A percentile compares a stretch with the other conserved stretches of the same genome.
Conservation (phyloP, 2,329 filamentous ascomycete species). For the Verticillium zaregamsianum region DNA sequence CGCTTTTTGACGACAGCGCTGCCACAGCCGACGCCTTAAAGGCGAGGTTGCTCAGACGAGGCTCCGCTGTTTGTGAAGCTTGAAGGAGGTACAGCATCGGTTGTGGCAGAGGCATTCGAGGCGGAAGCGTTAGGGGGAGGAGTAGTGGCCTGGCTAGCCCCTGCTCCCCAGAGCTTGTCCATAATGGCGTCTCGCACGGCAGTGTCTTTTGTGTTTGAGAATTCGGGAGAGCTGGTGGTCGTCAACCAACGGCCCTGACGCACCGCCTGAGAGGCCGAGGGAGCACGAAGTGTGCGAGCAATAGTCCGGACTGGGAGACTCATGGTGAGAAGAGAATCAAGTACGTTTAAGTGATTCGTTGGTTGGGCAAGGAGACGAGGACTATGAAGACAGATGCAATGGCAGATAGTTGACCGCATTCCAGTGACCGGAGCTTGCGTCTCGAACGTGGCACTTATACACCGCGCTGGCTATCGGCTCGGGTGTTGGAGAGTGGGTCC, state of each 20-base stretch:
- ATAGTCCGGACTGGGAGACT: not conserved
- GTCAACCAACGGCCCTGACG: not conserved
- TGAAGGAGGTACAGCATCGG: not conserved
- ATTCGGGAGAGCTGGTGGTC: not conserved
- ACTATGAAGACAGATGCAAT: not conserved
- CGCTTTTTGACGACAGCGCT: not conserved
- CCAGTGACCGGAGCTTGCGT: not conserved
- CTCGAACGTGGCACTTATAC: not conserved
- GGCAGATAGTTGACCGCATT: not conserved
- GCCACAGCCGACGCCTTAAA: not conserved
- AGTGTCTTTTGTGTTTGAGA: not conserved
- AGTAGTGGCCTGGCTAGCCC: not conserved
- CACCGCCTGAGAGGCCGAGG: not conserved
- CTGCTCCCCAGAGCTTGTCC: conserved; percentile 3
- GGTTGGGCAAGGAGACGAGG: not conserved
- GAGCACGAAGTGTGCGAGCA: not conserved
- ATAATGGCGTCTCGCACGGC: conserved; percentile 1
- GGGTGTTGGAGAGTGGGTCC: not conserved
- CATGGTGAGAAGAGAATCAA: not conserved
- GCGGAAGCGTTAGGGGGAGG: not conserved
- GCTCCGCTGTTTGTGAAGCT: not conserved
- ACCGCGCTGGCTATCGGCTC: not conserved
- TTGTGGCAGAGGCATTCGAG: not conserved
- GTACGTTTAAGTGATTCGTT: not conserved
- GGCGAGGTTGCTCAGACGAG: not conserved